Percentiles rank a stretch among this genome's conserved stretches.
phyloP scores from a whole-genome alignment of 176 grass and related monocot genomes.

The Ensete glaucum region DNA sequence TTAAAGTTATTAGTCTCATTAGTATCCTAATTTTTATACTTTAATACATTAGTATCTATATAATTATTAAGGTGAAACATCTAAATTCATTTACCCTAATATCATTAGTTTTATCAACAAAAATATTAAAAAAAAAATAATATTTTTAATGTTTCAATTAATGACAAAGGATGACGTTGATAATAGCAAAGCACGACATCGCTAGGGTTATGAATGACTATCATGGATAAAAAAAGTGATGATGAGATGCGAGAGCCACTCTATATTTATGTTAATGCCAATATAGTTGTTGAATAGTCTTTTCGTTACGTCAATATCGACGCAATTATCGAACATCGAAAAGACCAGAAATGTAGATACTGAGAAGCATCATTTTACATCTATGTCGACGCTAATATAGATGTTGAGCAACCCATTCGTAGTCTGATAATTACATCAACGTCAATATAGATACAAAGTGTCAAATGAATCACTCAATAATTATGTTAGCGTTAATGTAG shows the following conservation, averaged over 20 bases:
- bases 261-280: fast-evolving
- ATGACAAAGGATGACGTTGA: too few species aligned
- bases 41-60: too few species aligned
- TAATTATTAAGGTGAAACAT: too few species aligned
- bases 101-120: fast-evolving
- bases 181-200: fast-evolving
- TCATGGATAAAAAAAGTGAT: fast-evolving
- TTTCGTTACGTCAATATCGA: too few species aligned
- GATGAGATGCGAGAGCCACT: fast-evolving
- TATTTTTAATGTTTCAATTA: too few species aligned
- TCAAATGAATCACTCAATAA: fast-evolving
- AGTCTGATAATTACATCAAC: fast-evolving
- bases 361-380: fast-evolving
- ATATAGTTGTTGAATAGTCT: fast-evolving
- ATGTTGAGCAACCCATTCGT: too few species aligned
- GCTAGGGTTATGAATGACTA: fast-evolving
- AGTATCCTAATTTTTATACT: too few species aligned
- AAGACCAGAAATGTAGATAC: fast-evolving
- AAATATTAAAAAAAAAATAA: too few species aligned
- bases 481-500: fast-evolving
- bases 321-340: fast-evolving
- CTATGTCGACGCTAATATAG: fast-evolving
- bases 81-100: fast-evolving
- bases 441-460: fast-evolving
- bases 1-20: too few species aligned